These are phyloP conservation scores for Articulospora tetracladia DNA, from an alignment of 495 filamentous ascomycete species.

Conservation along the genomic window DNA sequence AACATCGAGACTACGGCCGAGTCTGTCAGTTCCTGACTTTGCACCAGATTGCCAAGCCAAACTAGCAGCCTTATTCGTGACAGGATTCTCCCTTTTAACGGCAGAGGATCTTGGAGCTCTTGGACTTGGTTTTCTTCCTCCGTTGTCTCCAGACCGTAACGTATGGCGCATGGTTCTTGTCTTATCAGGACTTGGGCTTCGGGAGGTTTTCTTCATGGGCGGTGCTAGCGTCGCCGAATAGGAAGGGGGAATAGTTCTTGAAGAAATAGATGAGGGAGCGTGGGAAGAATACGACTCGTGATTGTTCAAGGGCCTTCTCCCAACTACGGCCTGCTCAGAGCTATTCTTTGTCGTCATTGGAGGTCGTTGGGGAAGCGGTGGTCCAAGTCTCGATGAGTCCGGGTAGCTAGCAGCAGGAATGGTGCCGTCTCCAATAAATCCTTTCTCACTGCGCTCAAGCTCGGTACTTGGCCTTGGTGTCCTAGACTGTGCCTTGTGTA, in stretches of 20 bases:
- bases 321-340: constrained; percentile 42
- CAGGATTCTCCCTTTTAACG: constrained; percentile 35
- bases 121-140: constrained; percentile 55
- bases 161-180: constrained; percentile 78
- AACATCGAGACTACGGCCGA: constrained; percentile 32
- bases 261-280: constrained; percentile 1
- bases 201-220: constrained; percentile 42
- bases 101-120: constrained; percentile 37
- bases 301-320: constrained; percentile 20
- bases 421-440: constrained; percentile 75
- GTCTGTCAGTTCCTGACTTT: constrained; percentile 25
- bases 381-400: constrained; percentile 59
- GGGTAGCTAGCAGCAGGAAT: constrained; percentile 75
- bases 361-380: constrained; percentile 62
- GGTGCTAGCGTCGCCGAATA: constrained; percentile 33
- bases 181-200: constrained; percentile 80
- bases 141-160: constrained; percentile 53
- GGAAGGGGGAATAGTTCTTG: constrained; percentile 17
- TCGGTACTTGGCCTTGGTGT: constrained; percentile 16
- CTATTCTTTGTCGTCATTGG: constrained; percentile 44
- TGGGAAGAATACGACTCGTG: constrained; percentile 1
- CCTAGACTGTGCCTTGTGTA: constrained; percentile 12
- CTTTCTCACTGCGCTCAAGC: constrained; percentile 32
- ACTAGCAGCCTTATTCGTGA: constrained; percentile 81
- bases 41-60: constrained; percentile 68